These are phyloP conservation scores for Pseudogymnoascus sp. DNA, from an alignment of 2,329 filamentous ascomycete genomes.

Conservation along the genomic window DNA sequence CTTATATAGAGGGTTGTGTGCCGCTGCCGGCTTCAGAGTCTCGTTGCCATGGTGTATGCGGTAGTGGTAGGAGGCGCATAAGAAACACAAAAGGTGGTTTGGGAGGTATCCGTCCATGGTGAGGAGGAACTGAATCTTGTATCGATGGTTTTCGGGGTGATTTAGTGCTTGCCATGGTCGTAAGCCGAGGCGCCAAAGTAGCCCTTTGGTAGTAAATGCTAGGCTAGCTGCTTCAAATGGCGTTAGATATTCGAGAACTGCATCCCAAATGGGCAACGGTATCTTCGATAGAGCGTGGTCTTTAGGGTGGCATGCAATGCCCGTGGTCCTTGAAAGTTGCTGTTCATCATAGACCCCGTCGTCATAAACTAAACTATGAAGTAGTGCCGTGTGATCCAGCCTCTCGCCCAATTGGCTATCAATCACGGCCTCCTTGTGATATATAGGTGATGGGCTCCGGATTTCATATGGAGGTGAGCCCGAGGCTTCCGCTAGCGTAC, in stretches of 20 bases:
- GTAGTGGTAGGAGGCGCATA: constrained; percentile 47
- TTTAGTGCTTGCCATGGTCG: constrained; percentile 34
- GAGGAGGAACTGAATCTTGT: constrained; percentile 43
- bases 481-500: background rate
- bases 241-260: constrained; percentile 34
- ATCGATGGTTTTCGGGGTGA: constrained; percentile 35
- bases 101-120: constrained; percentile 44
- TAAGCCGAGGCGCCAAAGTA: constrained; percentile 36
- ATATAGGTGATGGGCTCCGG: background rate
- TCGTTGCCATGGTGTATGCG: constrained; percentile 46
- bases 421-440: background rate
- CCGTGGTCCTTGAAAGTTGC: background rate
- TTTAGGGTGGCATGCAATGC: background rate
- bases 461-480: background rate
- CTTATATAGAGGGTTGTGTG: constrained; percentile 48
- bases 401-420: constrained; percentile 25
- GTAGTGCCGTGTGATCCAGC: constrained; percentile 25
- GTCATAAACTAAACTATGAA: constrained; percentile 22
- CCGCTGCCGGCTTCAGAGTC: constrained; percentile 42
- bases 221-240: constrained; percentile 42
- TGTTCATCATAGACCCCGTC: background rate
- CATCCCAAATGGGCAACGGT: constrained; percentile 35
- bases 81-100: constrained; percentile 50
- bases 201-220: constrained; percentile 39
- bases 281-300: background rate